Evolutionary conservation across 2,329 filamentous ascomycete species (phyloP), one percentile per base, ranked within the genome.

Genomic region (Reticulascus tulasneorum): DNA sequence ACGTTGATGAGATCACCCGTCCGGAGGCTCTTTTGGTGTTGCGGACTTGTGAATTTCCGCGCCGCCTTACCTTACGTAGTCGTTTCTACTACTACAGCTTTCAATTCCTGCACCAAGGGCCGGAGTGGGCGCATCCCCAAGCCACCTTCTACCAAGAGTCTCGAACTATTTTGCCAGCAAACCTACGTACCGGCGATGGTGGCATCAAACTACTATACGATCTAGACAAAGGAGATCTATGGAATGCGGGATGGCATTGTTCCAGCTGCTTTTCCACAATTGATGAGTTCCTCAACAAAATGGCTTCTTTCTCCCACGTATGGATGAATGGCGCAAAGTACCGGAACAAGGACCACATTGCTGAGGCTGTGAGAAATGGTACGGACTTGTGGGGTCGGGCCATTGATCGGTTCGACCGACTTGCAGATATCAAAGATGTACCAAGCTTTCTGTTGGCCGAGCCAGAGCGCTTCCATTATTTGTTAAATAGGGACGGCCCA

Each of bases 161-260:
- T 12, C 33, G 41, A 15, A 82, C 78, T 7, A 58, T 82, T 33
- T 53, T 58, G 17, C 78, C 78, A 0, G 66, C 66, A 18, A 67
- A 77, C 47, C 60, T 82, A 28, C 70, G 77, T 16, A 67, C 66
- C 47, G 42, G 42, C n/a, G 35, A 44, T 13, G 42, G 42, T 6
- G 42, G 42, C 16, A 41, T 34, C 28, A 44, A 41, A 27, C 33
- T 38, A 6, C 23, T 38, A 6, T 33, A 34, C 9, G 38, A 38
- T n/a, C 27, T 35, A 21, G 42, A 33, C 29, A 64, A 64, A 6
- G 29, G 62, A 3, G 57, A 58, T 23, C 50, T 63, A 1, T 44
- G 64, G 2, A 59, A 75, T 46, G 71, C 75, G 0, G 69, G 60
- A 1, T 82, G 78, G 78, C 77, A 82, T 53, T 82, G 77, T 60